phyloP scores from a whole-genome alignment of 83 land plant species.

The Picea abies region DNA sequence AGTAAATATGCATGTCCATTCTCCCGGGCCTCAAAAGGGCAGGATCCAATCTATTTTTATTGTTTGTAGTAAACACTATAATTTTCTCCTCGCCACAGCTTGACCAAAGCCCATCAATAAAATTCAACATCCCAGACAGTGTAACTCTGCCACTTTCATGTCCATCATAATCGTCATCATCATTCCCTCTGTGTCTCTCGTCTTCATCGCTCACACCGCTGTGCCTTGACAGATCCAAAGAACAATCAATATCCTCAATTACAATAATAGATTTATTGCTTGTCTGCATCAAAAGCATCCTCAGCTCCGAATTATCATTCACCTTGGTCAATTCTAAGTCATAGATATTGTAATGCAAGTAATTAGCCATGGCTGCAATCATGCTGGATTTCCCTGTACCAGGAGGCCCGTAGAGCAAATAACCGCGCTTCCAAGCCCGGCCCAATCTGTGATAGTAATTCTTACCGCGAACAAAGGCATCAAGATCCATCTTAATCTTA shows the following conservation, averaged over 20 bases:
- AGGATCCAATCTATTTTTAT: conserved; percentile 54
- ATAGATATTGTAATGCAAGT: conserved; percentile 71
- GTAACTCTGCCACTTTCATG: conserved; percentile 19
- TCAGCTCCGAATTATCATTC: conserved; percentile 55
- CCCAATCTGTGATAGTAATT: conserved; percentile 76
- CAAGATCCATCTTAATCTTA: conserved; percentile 61
- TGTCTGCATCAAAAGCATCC: conserved; percentile 61
- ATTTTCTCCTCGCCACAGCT: conserved; percentile 75
- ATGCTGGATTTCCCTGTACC: conserved; percentile 94
- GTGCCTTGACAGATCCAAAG: conserved; percentile 27
- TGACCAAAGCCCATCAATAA: conserved; percentile 76
- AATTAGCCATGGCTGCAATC: conserved; percentile 87
- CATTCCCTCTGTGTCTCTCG: conserved; percentile 15
- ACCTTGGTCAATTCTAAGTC: conserved; percentile 68
- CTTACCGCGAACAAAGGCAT: conserved; percentile 53
- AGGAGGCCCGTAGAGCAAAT: conserved; percentile 80
- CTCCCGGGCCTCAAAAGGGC: conserved; percentile 71
- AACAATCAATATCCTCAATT: conserved; percentile 79
- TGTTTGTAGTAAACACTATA: conserved; percentile 74
- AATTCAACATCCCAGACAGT: conserved; percentile 56
- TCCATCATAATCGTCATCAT: conserved; percentile 20
- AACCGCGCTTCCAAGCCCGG: conserved; percentile 88
- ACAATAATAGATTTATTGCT: conserved; percentile 62
- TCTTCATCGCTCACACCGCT: conserved; percentile 19
- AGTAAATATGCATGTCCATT: conserved; percentile 10